Percentiles rank a stretch among this genome's conserved stretches.
These are phyloP conservation scores for Penicillium sp. DNA, from an alignment of 2,329 filamentous ascomycete species.

Conservation along the genomic window DNA sequence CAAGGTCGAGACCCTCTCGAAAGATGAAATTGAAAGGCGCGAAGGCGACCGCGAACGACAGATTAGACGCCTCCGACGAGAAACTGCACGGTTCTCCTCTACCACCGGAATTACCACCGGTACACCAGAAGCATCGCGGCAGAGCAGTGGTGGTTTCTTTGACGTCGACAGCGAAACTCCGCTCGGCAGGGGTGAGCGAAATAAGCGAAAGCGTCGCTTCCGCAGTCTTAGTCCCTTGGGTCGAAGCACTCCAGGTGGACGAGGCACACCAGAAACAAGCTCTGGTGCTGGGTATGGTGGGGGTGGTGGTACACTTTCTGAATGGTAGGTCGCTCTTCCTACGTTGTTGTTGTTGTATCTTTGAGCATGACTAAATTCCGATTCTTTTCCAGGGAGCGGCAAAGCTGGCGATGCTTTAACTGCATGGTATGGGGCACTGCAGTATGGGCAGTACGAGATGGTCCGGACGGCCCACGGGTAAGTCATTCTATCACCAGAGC, in stretches of 20 bases:
- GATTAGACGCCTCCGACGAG: conserved; percentile 80
- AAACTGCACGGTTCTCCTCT: conserved; percentile 90
- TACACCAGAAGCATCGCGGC: conserved; percentile 69
- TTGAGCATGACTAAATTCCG: neutral
- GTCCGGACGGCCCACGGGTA: conserved; percentile 81
- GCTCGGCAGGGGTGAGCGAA: conserved; percentile 88
- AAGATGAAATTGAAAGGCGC: conserved; percentile 96
- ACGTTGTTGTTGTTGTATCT: neutral
- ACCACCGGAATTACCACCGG: conserved; percentile 69
- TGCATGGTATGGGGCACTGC: conserved; percentile 86
- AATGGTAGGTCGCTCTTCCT: conserved; percentile 51
- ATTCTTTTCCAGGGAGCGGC: conserved; percentile 63
- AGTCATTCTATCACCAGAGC: conserved; percentile 40
- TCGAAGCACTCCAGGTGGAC: conserved; percentile 69
- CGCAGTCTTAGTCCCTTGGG: conserved; percentile 81
- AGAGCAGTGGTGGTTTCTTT: conserved; percentile 61
- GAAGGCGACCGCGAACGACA: conserved; percentile 94
- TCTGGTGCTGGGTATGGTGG: conserved; percentile 71
- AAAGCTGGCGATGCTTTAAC: conserved; percentile 84
- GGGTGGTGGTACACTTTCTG: conserved; percentile 66
- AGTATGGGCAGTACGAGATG: conserved; percentile 94
- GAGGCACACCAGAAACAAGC: conserved; percentile 76
- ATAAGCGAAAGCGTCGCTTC: conserved; percentile 94
- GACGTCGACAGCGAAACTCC: conserved; percentile 70
- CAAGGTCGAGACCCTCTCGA: conserved; percentile 78